Base-by-base conservation (phyloP, 164 flowering plant genomes). In the Annona squamosa region DNA sequence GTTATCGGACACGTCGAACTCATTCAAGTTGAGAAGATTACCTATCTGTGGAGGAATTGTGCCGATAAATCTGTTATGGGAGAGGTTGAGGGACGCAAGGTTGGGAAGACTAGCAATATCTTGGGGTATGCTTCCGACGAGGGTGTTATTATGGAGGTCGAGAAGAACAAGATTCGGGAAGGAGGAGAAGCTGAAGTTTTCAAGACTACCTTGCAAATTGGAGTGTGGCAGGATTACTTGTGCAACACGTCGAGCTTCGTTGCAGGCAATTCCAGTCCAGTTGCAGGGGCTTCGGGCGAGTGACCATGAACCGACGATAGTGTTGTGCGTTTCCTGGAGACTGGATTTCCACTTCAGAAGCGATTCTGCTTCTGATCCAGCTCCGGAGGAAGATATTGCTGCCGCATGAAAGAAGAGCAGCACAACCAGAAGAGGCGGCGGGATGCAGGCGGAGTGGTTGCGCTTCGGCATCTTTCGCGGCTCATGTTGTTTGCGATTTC, bases 181-280 rank as follows among this genome's bases (percentile, higher is more conserved):
- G 19, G 74, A 69, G 37, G 80, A 75, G 67, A 77, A 77, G 61
- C 65, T 65, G 44, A 80, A 52, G 71, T 61, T 47, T 6, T 63
- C 12, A 43, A 81, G 74, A 6, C 65, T 67, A 67, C 79, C 83
- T 63, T 13, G 18, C 69, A 75, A 69, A 41, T 46, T 13, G 0
- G 73, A 4, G 52, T 46, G 4, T 5, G 77, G 41, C 3, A 81
- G 76, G 70, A 65, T 71, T n/a, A 78, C 62, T 18, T 16, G 44
- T 6, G 17, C 46, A 1, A 75, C 71, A 5, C 63, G 73, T 67
- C 77, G 74, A 2, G 61, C 71, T 4, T 17, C 46, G 52, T 74
- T 59, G 68, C 82, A 77, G 2, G 64, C 12, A 1, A 80, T 65
- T 57, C 79, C 82, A 64, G 0, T 52, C 82, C 82, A 80, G 4